phyloP scores from a whole-genome alignment of 805 yeast genomes.

The Metschnikowia cerradonensis region DNA sequence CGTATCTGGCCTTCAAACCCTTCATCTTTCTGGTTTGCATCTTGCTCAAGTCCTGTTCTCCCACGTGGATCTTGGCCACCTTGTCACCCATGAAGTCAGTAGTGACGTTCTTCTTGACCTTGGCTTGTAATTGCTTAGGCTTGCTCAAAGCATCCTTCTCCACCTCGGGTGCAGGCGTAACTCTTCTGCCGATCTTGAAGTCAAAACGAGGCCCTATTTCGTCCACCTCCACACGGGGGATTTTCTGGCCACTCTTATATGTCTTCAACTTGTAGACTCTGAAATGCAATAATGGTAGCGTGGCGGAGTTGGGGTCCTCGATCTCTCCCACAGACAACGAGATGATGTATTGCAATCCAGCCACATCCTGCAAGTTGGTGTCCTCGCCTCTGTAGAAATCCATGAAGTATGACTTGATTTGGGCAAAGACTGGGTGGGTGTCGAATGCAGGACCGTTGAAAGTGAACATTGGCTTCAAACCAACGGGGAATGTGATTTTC shows the following conservation, averaged over 20 bases:
- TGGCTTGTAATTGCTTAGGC: slow-evolving; percentile 78
- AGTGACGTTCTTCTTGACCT: slow-evolving; percentile 82
- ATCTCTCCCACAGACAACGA: slow-evolving; percentile 71
- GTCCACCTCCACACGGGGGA: slow-evolving; percentile 90
- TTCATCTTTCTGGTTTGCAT: slow-evolving; percentile 98
- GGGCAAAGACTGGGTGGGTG: slow-evolving; percentile 78
- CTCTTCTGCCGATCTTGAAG: slow-evolving; percentile 85
- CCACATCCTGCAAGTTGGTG: slow-evolving; percentile 82
- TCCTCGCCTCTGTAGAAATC: slow-evolving; percentile 89
- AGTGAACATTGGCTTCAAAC: slow-evolving; percentile 89
- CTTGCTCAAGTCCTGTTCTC: slow-evolving; percentile 85
- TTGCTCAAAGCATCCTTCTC: slow-evolving; percentile 82
- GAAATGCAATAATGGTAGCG: slow-evolving; percentile 78
- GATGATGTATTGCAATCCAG: slow-evolving; percentile 90
- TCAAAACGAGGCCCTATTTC: slow-evolving; percentile 96
- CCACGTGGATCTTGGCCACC: slow-evolving; percentile 93
- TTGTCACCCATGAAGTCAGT: slow-evolving; percentile 92
- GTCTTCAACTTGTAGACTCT: slow-evolving; percentile 88
- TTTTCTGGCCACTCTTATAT: slow-evolving; percentile 74
- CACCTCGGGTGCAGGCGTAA: slow-evolving; percentile 77
- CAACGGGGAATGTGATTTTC: slow-evolving; percentile 75
- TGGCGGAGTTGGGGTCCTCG: slow-evolving; percentile 69
- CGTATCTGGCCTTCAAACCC: slow-evolving; percentile 86
- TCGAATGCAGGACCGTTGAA: slow-evolving; percentile 94
- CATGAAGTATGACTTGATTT: slow-evolving; percentile 79